phyloP scores from a whole-genome alignment of 1,284 basidiomycete species.

The Rhodotorula sp. region DNA sequence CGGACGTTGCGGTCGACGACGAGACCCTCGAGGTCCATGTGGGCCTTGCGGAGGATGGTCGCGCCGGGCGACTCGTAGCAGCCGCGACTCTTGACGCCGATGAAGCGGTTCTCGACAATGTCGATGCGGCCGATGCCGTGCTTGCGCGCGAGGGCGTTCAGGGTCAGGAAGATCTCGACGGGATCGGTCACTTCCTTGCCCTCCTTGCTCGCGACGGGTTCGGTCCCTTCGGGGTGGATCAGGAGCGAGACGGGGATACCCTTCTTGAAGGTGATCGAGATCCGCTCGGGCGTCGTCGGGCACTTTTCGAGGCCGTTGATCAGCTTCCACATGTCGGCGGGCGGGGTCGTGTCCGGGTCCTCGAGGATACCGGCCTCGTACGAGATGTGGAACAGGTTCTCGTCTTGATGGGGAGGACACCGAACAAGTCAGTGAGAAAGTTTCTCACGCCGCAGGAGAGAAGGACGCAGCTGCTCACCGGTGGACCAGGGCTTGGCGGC shows the following conservation, averaged over 20 bases:
- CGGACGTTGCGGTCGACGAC: slow-evolving; percentile 97
- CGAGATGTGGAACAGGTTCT: slow-evolving; percentile 99
- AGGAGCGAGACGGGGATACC: slow-evolving; percentile 82
- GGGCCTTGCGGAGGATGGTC: slow-evolving; percentile 90
- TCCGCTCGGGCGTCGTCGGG: slow-evolving; percentile 73
- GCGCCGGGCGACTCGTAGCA: slow-evolving; percentile 98
- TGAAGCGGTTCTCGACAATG: slow-evolving; percentile 99
- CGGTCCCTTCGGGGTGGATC: slow-evolving; percentile 50
- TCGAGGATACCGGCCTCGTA: slow-evolving; percentile 99
- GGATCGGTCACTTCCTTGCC: slow-evolving; percentile 68
- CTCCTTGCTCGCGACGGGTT: slow-evolving; percentile 22
- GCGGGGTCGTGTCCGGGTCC: slow-evolving; percentile 92
- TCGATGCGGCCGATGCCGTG: slow-evolving; percentile 96
- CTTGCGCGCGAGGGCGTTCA: slow-evolving; percentile 89
- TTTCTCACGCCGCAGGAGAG: not conserved
- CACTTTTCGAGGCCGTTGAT: slow-evolving; percentile 81
- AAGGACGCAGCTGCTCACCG: slow-evolving; percentile 47
- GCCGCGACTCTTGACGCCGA: slow-evolving; percentile 96
- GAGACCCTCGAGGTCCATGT: slow-evolving; percentile 95
- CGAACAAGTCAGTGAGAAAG: not conserved
- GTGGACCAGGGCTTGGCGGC: slow-evolving; percentile 98
- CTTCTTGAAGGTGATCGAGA: slow-evolving; percentile 78
- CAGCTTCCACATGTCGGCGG: slow-evolving; percentile 99
- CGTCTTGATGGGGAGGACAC: slow-evolving; percentile 58
- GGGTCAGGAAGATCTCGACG: slow-evolving; percentile 91